Percentiles rank a stretch among this genome's conserved stretches.
phyloP scores from a whole-genome alignment of 2,329 filamentous ascomycete genomes.

The Fusarium incarnatum region DNA sequence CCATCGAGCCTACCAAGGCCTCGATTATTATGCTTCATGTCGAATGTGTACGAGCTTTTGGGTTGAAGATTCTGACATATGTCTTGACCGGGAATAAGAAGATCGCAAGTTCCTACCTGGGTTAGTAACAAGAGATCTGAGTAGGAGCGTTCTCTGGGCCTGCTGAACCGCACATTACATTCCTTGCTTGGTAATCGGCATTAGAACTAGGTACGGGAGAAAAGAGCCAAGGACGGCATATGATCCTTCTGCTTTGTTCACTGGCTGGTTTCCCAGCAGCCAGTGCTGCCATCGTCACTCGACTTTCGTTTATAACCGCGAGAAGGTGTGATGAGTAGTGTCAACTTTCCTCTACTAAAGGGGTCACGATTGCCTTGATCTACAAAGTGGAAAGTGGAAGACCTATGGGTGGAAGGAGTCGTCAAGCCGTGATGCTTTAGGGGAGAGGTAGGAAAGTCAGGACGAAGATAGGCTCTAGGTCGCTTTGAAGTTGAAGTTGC shows the following conservation, averaged over 20 bases:
- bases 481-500: neutral
- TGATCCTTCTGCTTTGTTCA: neutral
- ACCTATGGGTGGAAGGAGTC: neutral
- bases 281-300: too few relatives aligned
- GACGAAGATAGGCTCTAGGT: neutral
- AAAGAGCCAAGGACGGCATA: neutral
- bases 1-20: neutral
- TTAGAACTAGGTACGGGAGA: too few relatives aligned
- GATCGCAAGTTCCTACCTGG: too few relatives aligned
- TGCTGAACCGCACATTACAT: neutral
- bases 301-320: too few relatives aligned
- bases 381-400: rapidly evolving
- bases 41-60: neutral
- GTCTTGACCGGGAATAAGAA: neutral
- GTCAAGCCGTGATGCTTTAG: neutral
- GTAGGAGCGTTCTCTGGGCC: neutral
- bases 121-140: neutral
- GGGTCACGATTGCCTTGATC: neutral
- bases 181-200: neutral
- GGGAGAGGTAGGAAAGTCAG: neutral
- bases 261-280: rapidly evolving
- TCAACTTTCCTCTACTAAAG: neutral
- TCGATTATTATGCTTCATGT: neutral
- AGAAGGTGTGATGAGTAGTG: neutral
- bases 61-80: neutral